Percentiles rank a stretch among this genome's conserved stretches.
These are phyloP conservation scores for Phialocephala subalpina DNA, from an alignment of 2,329 filamentous ascomycete species.

Conservation along the genomic window DNA sequence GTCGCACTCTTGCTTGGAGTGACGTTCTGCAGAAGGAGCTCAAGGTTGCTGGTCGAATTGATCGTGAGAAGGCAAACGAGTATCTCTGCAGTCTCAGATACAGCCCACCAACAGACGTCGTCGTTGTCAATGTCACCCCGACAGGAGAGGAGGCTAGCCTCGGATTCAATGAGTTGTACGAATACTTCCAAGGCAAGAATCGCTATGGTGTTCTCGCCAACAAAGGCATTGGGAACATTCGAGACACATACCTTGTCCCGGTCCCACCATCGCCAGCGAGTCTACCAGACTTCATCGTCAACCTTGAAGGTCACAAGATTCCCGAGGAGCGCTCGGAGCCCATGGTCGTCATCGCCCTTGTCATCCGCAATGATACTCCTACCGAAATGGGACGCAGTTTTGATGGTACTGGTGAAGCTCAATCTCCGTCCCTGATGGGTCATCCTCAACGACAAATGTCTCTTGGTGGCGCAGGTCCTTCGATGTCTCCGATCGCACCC, in stretches of 20 bases:
- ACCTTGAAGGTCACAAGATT: slow-evolving; percentile 85
- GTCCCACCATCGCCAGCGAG: slow-evolving; percentile 75
- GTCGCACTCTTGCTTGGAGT: slow-evolving; percentile 70
- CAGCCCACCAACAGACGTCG: slow-evolving; percentile 82
- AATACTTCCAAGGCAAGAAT: slow-evolving; percentile 84
- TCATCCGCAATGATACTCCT: slow-evolving; percentile 71
- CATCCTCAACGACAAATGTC: slow-evolving; percentile 55
- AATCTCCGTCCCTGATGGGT: slow-evolving; percentile 46
- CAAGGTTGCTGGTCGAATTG: slow-evolving; percentile 80
- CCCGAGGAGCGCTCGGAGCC: slow-evolving; percentile 76
- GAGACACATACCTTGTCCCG: slow-evolving; percentile 91
- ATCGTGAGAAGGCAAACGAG: slow-evolving; percentile 82
- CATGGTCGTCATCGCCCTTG: slow-evolving; percentile 84
- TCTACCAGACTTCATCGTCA: slow-evolving; percentile 86
- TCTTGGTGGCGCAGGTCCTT: slow-evolving; percentile 54
- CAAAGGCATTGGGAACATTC: slow-evolving; percentile 76
- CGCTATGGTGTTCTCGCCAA: slow-evolving; percentile 89
- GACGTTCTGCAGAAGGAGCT: slow-evolving; percentile 76
- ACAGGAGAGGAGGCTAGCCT: slow-evolving; percentile 66
- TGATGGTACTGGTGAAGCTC: slow-evolving; percentile 31
- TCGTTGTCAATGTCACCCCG: slow-evolving; percentile 77
- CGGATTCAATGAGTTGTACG: slow-evolving; percentile 79
- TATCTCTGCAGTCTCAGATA: slow-evolving; percentile 90
- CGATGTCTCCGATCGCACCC: slow-evolving; percentile 61
- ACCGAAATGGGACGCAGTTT: slow-evolving; percentile 24